These are phyloP conservation scores for Populus simonii DNA, from an alignment of 345 rosid species.

Conservation along the genomic window DNA sequence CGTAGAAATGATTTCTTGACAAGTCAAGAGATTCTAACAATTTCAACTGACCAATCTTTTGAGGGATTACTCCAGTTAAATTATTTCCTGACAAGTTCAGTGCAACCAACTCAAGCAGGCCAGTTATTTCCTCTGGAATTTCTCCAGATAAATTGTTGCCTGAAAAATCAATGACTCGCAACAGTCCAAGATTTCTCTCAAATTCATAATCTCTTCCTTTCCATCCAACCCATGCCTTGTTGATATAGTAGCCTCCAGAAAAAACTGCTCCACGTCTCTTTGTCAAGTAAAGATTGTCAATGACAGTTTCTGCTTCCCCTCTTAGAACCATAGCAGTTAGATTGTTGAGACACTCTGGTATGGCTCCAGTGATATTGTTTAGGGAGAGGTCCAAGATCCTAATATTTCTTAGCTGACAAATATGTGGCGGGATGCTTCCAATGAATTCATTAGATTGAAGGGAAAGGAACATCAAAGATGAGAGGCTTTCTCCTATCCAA, in stretches of 20 bases:
- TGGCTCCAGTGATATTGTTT: slow-evolving; percentile 15
- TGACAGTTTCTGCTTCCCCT: background rate
- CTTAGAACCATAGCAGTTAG: slow-evolving; percentile 7
- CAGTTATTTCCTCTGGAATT: slow-evolving; percentile 13
- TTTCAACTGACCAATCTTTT: slow-evolving; percentile 1
- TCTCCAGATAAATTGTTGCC: slow-evolving; percentile 15
- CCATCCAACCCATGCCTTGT: slow-evolving; percentile 4
- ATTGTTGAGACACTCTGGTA: slow-evolving; percentile 15
- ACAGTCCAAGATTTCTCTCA: slow-evolving; percentile 4
- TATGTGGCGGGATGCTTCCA: slow-evolving; percentile 12
- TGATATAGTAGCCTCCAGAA: background rate
- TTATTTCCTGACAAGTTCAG: slow-evolving; percentile 21
- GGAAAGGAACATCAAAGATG: slow-evolving; percentile 11
- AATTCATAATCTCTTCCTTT: slow-evolving; percentile 7
- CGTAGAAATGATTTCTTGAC: slow-evolving; percentile 6
- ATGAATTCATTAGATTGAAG: slow-evolving; percentile 18
- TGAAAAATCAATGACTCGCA: slow-evolving; percentile 10
- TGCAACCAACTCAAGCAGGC: background rate
- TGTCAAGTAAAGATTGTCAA: background rate
- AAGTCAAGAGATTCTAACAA: slow-evolving; percentile 17
- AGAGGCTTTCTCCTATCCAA: slow-evolving; percentile 20
- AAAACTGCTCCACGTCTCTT: background rate
- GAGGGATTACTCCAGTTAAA: slow-evolving; percentile 11
- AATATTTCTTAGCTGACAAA: slow-evolving; percentile 10
- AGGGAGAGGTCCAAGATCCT: slow-evolving; percentile 13